Evolutionary conservation across 2,329 filamentous ascomycete species (phyloP).

Genomic region (Trichoderma gracile): DNA sequence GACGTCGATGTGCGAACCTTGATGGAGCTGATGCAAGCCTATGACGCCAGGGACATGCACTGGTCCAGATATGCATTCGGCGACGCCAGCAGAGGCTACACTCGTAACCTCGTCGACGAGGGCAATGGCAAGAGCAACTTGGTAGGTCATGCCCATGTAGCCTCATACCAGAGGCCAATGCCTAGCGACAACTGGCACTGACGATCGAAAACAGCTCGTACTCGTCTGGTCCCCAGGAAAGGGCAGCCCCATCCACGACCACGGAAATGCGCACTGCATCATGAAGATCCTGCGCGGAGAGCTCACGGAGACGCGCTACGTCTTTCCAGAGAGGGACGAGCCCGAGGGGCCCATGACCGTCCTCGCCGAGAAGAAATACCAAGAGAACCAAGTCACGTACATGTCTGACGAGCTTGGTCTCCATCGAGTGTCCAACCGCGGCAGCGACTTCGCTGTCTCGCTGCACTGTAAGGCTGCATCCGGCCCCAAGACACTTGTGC

Average conservation of each 20-base stretch:
- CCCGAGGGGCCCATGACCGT: slow-evolving; percentile 60
- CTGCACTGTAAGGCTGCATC: slow-evolving; percentile 64
- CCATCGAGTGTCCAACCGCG: slow-evolving; percentile 77
- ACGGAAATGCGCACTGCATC: slow-evolving; percentile 84
- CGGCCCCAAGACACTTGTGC: slow-evolving; percentile 36
- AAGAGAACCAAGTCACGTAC: slow-evolving; percentile 76
- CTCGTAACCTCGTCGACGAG: slow-evolving; percentile 84
- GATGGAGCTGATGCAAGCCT: slow-evolving; percentile 70
- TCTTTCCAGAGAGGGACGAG: slow-evolving; percentile 59
- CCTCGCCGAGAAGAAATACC: slow-evolving; percentile 67
- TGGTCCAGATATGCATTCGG: slow-evolving; percentile 76
- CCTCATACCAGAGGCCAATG: not conserved
- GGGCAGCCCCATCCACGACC: slow-evolving; percentile 83
- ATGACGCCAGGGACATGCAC: slow-evolving; percentile 66
- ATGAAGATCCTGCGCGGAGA: slow-evolving; percentile 85
- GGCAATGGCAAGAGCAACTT: slow-evolving; percentile 80
- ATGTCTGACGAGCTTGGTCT: slow-evolving; percentile 90
- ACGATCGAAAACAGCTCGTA: slow-evolving; percentile 60
- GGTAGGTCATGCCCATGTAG: slow-evolving; percentile 46
- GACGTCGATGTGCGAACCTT: slow-evolving; percentile 77
- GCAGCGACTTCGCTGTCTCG: slow-evolving; percentile 76
- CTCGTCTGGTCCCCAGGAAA: slow-evolving; percentile 88
- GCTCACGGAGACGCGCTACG: slow-evolving; percentile 79
- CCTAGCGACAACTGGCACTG: slow-evolving; percentile 19
- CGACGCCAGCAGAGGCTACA: slow-evolving; percentile 72